phyloP scores from a whole-genome alignment of 2,329 filamentous ascomycete genomes.

The Fusarium verrucosum region DNA sequence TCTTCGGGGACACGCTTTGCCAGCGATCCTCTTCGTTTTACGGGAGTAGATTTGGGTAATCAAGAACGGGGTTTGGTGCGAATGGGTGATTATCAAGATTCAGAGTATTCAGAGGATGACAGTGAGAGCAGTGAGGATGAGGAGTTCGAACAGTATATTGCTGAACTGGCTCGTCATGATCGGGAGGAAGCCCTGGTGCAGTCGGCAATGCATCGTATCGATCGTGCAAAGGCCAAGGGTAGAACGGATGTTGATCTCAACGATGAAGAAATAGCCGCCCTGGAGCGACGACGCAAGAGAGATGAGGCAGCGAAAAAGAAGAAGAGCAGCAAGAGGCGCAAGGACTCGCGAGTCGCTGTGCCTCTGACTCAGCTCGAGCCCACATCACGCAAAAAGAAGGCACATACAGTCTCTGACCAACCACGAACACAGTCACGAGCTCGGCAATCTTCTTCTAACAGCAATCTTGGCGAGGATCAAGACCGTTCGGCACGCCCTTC shows the following conservation, averaged over 20 bases:
- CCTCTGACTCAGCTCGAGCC: conserved; percentile 63
- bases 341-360: conserved; percentile 61
- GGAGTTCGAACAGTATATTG: conserved; percentile 60
- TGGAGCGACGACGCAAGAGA: conserved; percentile 74
- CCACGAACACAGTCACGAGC: conserved; percentile 50
- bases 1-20: conserved; percentile 59
- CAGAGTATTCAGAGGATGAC: conserved; percentile 47
- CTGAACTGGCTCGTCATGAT: conserved; percentile 66
- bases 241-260: conserved; percentile 82
- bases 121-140: conserved; percentile 49
- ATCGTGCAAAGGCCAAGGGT: conserved; percentile 78
- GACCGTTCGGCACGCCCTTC: conserved; percentile 54
- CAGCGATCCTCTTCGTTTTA: conserved; percentile 70
- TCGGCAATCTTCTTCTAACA: conserved; percentile 51
- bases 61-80: conserved; percentile 51
- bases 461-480: conserved; percentile 50
- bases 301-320: conserved; percentile 52
- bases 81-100: conserved; percentile 49
- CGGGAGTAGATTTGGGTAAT: conserved; percentile 65
- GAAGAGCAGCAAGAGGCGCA: conserved; percentile 51
- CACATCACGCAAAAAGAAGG: conserved; percentile 51
- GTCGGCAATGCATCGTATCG: conserved; percentile 81
- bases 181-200: conserved; percentile 81
- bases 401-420: conserved; percentile 31
- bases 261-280: conserved; percentile 80